Evolutionary conservation across 2,329 filamentous ascomycete species (phyloP).

Genomic region (Paraphoma chrysanthemicola): DNA sequence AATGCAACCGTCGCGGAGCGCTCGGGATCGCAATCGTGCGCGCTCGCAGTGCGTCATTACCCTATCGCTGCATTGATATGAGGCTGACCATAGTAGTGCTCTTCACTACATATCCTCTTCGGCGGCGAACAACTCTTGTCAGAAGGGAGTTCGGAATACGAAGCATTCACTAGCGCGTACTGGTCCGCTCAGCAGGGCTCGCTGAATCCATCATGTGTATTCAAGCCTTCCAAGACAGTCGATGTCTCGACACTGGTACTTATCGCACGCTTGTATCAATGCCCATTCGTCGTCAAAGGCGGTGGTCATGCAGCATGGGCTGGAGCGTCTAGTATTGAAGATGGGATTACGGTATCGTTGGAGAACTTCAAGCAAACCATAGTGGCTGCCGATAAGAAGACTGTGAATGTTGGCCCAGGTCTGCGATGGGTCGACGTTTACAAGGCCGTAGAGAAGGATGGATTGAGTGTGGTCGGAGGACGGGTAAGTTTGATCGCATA

Average conservation of each 20-base stretch:
- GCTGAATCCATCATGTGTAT: slow-evolving; percentile 35
- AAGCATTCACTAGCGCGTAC: slow-evolving; percentile 25
- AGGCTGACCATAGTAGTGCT: slow-evolving; percentile 19
- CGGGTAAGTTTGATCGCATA: slow-evolving; percentile 18
- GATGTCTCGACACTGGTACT: slow-evolving; percentile 29
- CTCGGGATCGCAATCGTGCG: slow-evolving; percentile 17
- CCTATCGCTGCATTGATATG: neutral
- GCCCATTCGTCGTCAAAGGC: slow-evolving; percentile 52
- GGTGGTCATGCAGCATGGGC: slow-evolving; percentile 34
- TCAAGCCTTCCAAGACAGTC: slow-evolving; percentile 26
- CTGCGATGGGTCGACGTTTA: slow-evolving; percentile 46
- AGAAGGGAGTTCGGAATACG: slow-evolving; percentile 23
- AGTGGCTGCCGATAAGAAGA: slow-evolving; percentile 25
- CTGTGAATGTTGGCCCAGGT: slow-evolving; percentile 38
- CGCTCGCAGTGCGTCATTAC: slow-evolving; percentile 24
- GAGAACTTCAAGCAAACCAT: slow-evolving; percentile 30
- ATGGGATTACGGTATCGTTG: slow-evolving; percentile 40
- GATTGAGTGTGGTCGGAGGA: slow-evolving; percentile 39
- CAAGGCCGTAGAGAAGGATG: slow-evolving; percentile 32
- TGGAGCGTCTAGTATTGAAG: slow-evolving; percentile 40
- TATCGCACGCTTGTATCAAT: slow-evolving; percentile 31
- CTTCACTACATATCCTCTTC: slow-evolving; percentile 16
- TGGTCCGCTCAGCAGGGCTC: slow-evolving; percentile 34
- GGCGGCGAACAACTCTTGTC: slow-evolving; percentile 18
- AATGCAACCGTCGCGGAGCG: slow-evolving; percentile 2